phyloP scores from a whole-genome alignment of 148 eudicot genomes.

The Camellia granthamiana region DNA sequence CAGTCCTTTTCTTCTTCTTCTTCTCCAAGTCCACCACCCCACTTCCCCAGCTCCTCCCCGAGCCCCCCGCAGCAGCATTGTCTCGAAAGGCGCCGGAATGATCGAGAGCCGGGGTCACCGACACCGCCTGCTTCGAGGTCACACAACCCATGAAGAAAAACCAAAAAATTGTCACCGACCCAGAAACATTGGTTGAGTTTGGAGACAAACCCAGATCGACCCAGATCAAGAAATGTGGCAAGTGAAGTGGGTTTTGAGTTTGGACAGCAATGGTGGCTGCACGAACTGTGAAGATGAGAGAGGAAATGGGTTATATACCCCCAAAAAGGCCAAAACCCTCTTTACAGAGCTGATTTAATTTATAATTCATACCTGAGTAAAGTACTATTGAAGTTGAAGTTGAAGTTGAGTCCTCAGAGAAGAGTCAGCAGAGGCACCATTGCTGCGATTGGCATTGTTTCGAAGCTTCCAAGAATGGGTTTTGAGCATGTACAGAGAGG shows the following conservation, averaged over 20 bases:
- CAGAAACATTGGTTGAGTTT: slow-evolving; percentile 11
- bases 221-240: slow-evolving; percentile 32
- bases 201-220: slow-evolving; percentile 24
- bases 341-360: too few species aligned
- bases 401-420: too few species aligned
- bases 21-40: slow-evolving; percentile 38
- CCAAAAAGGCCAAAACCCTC: background rate
- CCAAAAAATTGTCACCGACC: slow-evolving; percentile 3
- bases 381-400: too few species aligned
- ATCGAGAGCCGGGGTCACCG: slow-evolving; percentile 83
- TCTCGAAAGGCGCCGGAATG: slow-evolving; percentile 58
- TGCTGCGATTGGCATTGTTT: too few species aligned
- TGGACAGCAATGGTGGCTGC: background rate
- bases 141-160: slow-evolving; percentile 75
- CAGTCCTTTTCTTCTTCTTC: slow-evolving; percentile 39
- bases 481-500: too few species aligned
- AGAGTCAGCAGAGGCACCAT: too few species aligned
- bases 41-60: slow-evolving; percentile 44
- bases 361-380: too few species aligned
- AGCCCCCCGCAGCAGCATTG: slow-evolving; percentile 35
- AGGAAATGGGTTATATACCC: background rate
- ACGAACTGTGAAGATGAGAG: background rate
- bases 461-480: too few species aligned
- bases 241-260: slow-evolving; percentile 6
- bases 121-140: slow-evolving; percentile 76